A percentile compares a stretch with the other conserved stretches of the same genome.
These are phyloP conservation scores for Citropsis articulata DNA, from an alignment of 345 rosid genomes.

Conservation along the genomic window DNA sequence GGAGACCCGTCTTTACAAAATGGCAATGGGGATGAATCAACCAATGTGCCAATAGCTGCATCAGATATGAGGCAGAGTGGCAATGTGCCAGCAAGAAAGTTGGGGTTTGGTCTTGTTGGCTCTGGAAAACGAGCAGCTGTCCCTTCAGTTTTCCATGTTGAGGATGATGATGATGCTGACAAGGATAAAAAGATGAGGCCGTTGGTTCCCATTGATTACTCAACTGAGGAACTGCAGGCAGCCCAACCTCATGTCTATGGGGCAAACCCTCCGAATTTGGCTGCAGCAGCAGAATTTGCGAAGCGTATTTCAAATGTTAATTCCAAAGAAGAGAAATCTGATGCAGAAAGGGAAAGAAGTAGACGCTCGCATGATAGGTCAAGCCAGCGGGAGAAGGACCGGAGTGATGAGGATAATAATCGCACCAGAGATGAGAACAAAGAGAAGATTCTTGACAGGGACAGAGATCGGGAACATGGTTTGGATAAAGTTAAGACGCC, in stretches of 20 bases:
- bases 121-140: slow-evolving; percentile 88
- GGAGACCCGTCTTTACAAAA: slow-evolving; percentile 54
- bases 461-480: slow-evolving; percentile 61
- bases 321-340: slow-evolving; percentile 69
- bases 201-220: slow-evolving; percentile 93
- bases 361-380: slow-evolving; percentile 70
- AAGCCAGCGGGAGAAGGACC: slow-evolving; percentile 65
- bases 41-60: slow-evolving; percentile 32
- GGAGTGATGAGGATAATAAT: slow-evolving; percentile 39
- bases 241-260: slow-evolving; percentile 60
- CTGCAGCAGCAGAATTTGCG: slow-evolving; percentile 93
- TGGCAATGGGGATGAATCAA: slow-evolving; percentile 53
- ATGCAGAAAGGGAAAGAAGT: slow-evolving; percentile 70
- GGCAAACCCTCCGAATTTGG: slow-evolving; percentile 68
- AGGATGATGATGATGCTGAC: slow-evolving; percentile 86
- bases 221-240: slow-evolving; percentile 87
- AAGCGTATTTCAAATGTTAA: slow-evolving; percentile 73
- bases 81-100: slow-evolving; percentile 63
- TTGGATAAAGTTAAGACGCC: slow-evolving; percentile 56
- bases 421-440: slow-evolving; percentile 54
- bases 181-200: slow-evolving; percentile 94
- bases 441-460: slow-evolving; percentile 47
- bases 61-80: slow-evolving; percentile 48
- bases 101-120: slow-evolving; percentile 96
- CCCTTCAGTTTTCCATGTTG: slow-evolving; percentile 90